Evolutionary conservation across 1,139 yeast genomes (phyloP).

Genomic region (Saccharomyces pastorianus): DNA sequence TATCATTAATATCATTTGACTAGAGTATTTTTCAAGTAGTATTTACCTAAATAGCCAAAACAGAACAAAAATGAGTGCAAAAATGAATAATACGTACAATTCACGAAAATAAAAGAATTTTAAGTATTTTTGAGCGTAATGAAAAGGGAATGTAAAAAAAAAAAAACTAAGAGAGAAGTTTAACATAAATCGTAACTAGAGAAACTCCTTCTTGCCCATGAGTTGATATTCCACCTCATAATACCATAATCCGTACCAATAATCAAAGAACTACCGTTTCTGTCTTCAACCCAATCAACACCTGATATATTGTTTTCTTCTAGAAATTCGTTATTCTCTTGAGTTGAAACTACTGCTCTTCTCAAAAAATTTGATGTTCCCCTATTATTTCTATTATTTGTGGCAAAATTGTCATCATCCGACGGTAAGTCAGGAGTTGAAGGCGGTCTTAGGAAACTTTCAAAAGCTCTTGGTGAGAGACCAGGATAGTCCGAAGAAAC

Average conservation of each 20-base stretch:
- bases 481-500: slow-evolving; percentile 1
- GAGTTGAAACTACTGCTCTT: slow-evolving; percentile 7
- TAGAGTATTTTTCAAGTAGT: not conserved
- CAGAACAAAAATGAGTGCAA: not conserved
- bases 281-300: slow-evolving; percentile 38
- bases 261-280: slow-evolving; percentile 36
- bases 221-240: slow-evolving; percentile 43
- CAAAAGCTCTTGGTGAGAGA: slow-evolving; percentile 2
- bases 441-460: slow-evolving; percentile 2
- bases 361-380: slow-evolving; percentile 1
- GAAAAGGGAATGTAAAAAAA: too few species aligned
- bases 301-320: slow-evolving; percentile 42
- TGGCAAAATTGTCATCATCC: slow-evolving; percentile 1
- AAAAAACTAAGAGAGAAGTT: not conserved
- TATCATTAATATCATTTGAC: not conserved
- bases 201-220: slow-evolving; percentile 45
- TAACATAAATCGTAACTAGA: slow-evolving; percentile 34
- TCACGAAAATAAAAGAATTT: not conserved
- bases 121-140: too few species aligned
- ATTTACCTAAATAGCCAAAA: not conserved
- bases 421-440: not conserved
- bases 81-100: not conserved
- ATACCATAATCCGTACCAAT: slow-evolving; percentile 44
- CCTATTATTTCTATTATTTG: slow-evolving; percentile 5
- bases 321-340: slow-evolving; percentile 12